Percentiles rank a stretch among this genome's conserved stretches.
Evolutionary conservation across 2,329 filamentous ascomycete species (phyloP).

Genomic region (Fonsecaea multimorphosa): DNA sequence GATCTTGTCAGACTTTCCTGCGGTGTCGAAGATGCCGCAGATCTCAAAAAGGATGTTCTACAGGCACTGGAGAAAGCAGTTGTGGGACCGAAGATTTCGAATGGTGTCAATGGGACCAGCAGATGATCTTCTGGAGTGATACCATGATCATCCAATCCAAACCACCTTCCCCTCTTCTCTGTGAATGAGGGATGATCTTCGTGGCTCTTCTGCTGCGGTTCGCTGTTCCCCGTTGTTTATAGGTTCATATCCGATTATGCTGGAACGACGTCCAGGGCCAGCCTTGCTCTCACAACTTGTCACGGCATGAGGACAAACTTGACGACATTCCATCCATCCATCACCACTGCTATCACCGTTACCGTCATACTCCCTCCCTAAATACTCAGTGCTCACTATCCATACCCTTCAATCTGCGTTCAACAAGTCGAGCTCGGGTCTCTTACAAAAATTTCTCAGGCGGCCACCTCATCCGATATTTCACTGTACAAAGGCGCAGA

Average conservation of each 20-base stretch:
- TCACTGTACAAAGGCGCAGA: neutral
- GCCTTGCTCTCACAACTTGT: too few relatives aligned
- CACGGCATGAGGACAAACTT: too few relatives aligned
- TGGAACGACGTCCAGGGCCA: neutral
- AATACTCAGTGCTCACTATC: too few relatives aligned
- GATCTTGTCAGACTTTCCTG: slow-evolving; percentile 93
- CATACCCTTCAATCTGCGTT: neutral
- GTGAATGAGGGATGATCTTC: neutral
- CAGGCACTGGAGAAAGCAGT: slow-evolving; percentile 82
- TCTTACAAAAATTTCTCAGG: neutral
- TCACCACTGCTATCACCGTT: neutral
- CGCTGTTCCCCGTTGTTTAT: neutral
- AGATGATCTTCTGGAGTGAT: slow-evolving; percentile 1
- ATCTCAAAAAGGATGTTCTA: slow-evolving; percentile 80
- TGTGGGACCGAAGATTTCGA: slow-evolving; percentile 55
- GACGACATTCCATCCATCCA: neutral
- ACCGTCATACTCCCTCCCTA: neutral
- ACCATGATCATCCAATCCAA: neutral
- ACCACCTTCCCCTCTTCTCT: neutral
- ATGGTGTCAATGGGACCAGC: slow-evolving; percentile 43
- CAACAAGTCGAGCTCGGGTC: neutral
- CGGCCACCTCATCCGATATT: neutral
- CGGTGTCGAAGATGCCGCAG: slow-evolving; percentile 87
- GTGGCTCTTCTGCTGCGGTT: neutral
- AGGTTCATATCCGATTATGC: neutral